Percentiles rank a stretch among this genome's conserved stretches.
Conservation (phyloP, 805 yeast genomes). For the Nakazawaea siamensis region DNA sequence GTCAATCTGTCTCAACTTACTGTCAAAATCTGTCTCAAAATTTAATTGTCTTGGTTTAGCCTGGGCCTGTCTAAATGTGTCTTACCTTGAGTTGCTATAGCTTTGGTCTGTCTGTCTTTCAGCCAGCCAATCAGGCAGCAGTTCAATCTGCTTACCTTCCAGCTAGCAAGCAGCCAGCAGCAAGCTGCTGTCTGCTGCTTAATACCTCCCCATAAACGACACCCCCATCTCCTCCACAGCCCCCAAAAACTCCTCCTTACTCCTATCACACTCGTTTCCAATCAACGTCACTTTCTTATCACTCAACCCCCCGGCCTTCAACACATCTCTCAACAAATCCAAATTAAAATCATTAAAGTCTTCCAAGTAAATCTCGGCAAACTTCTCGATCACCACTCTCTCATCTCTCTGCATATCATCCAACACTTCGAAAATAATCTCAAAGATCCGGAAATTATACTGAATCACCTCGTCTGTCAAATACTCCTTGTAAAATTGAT, state of each 20-base stretch:
- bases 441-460: slow-evolving; percentile 49
- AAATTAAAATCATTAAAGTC: slow-evolving; percentile 74
- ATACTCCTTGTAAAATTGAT: slow-evolving; percentile 40
- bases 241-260: slow-evolving; percentile 3
- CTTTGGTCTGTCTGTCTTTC: no score
- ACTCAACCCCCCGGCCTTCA: slow-evolving; percentile 34
- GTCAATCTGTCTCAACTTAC: no score
- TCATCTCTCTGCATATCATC: slow-evolving; percentile 26
- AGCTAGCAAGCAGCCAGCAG: no score
- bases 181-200: no score
- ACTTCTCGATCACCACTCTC: slow-evolving; percentile 42
- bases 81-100: no score
- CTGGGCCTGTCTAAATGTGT: no score
- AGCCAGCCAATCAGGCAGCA: no score
- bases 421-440: slow-evolving; percentile 50
- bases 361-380: slow-evolving; percentile 49
- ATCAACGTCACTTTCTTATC: slow-evolving; percentile 13
- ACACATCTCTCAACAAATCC: slow-evolving; percentile 56
- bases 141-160: no score
- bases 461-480: slow-evolving; percentile 33
- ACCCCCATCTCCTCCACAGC: slow-evolving; percentile 2
- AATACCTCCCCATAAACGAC: slow-evolving; percentile 6
- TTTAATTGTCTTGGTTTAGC: no score
- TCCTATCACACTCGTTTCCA: slow-evolving; percentile 7
- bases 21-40: no score